phyloP scores from a whole-genome alignment of 495 filamentous ascomycete species.

The Lepraria neglecta region DNA sequence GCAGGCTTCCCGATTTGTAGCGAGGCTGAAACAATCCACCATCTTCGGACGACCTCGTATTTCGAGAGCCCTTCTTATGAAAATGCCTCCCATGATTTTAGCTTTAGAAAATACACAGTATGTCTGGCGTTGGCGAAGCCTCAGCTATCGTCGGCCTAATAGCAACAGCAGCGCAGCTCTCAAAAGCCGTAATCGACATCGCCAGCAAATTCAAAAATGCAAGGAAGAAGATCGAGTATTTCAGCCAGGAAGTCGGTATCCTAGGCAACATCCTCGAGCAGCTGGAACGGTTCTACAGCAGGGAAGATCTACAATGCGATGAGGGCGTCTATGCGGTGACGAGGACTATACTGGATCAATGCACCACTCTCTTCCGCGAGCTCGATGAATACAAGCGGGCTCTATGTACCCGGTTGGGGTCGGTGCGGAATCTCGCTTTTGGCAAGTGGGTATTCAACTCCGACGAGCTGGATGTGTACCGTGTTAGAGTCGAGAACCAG shows the following conservation, averaged over 20 bases:
- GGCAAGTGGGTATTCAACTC: constrained; percentile 6
- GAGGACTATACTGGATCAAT: constrained; percentile 2
- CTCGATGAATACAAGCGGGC: neutral
- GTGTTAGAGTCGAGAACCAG: neutral
- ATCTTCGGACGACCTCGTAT: neutral
- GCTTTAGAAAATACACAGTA: neutral
- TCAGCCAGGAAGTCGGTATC: neutral
- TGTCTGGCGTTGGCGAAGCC: constrained; percentile 5
- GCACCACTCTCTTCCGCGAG: constrained; percentile 1
- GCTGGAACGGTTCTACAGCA: neutral
- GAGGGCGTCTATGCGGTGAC: neutral
- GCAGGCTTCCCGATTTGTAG: too few species aligned
- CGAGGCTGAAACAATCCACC: too few species aligned
- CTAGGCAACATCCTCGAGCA: constrained; percentile 1
- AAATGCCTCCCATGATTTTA: neutral
- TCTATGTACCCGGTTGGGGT: neutral
- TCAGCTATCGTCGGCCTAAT: neutral
- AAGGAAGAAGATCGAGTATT: neutral
- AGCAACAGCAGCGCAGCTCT: neutral
- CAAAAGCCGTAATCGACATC: constrained; percentile 3
- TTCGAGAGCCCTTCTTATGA: neutral
- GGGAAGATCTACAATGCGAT: neutral
- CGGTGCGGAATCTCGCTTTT: neutral
- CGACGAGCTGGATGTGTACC: neutral
- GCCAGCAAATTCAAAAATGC: constrained; percentile 9